Evolutionary conservation across 139 green algal genomes (phyloP).

Genomic region (Monoraphidium neglectum): DNA sequence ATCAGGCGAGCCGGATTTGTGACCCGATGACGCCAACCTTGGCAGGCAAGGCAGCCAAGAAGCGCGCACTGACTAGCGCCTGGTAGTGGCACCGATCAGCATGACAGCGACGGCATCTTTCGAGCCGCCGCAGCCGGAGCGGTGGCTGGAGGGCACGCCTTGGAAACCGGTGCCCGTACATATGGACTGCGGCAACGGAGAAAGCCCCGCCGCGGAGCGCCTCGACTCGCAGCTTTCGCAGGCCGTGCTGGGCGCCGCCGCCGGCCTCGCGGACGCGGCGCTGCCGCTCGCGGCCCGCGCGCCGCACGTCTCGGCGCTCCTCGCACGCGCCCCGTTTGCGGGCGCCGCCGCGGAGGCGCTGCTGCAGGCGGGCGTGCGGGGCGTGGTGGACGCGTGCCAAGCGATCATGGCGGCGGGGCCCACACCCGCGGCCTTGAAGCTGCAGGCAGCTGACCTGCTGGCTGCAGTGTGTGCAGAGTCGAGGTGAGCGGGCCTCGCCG

Average conservation of each 20-base stretch:
- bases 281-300: neutral
- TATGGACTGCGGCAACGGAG: too few species aligned
- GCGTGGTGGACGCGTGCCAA: neutral
- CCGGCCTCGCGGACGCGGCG: neutral
- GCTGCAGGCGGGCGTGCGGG: slow-evolving; percentile 1
- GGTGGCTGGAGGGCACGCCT: too few species aligned
- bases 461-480: neutral
- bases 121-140: too few species aligned
- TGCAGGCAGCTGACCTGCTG: slow-evolving; percentile 15
- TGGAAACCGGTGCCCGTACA: too few species aligned
- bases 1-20: too few species aligned
- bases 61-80: too few species aligned
- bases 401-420: neutral
- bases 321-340: neutral
- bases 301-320: neutral
- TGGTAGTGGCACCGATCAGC: too few species aligned
- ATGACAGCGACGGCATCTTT: too few species aligned
- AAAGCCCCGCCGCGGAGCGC: neutral
- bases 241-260: neutral
- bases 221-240: neutral
- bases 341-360: slow-evolving; percentile 4
- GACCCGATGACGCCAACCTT: too few species aligned
- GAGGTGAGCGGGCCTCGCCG: too few species aligned
- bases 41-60: too few species aligned
- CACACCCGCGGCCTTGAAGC: slow-evolving; percentile 3